These are phyloP conservation scores for Benincasa hispida DNA, from an alignment of 306 rosid genomes.

Conservation along the genomic window DNA sequence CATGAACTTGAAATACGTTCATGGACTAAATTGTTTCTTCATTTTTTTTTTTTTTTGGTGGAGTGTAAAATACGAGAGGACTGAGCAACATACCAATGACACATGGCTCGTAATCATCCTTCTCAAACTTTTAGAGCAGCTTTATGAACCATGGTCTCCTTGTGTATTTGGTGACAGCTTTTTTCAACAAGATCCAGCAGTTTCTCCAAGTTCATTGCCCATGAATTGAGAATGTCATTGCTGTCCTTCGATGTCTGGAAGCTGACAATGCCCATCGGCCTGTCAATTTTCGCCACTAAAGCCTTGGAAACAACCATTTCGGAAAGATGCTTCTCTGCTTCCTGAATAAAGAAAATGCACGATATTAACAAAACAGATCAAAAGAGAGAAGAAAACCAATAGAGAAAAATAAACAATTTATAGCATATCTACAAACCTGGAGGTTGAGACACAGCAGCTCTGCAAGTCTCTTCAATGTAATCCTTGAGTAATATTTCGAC, in stretches of 20 bases:
- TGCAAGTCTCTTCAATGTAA: slow-evolving; percentile 16
- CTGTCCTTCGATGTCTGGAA: slow-evolving; percentile 88
- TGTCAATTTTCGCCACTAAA: slow-evolving; percentile 75
- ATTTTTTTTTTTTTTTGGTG: not conserved
- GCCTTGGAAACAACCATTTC: slow-evolving; percentile 99
- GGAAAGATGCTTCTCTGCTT: slow-evolving; percentile 92
- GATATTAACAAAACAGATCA: not conserved
- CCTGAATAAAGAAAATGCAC: slow-evolving; percentile 28
- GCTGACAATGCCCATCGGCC: slow-evolving; percentile 73
- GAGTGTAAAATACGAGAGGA: not conserved
- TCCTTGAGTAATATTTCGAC: slow-evolving; percentile 61
- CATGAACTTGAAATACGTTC: not conserved
- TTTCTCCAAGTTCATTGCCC: slow-evolving; percentile 91
- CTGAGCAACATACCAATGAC: not conserved
- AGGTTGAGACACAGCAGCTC: slow-evolving; percentile 11
- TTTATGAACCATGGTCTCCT: slow-evolving; percentile 93
- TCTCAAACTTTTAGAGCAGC: slow-evolving; percentile 60
- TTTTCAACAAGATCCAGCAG: slow-evolving; percentile 94
- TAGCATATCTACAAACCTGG: not conserved
- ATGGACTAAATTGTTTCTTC: not conserved
- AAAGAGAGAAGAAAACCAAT: not conserved
- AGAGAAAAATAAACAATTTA: not conserved
- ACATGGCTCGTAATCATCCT: not conserved
- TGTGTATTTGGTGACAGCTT: slow-evolving; percentile 95
- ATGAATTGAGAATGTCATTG: slow-evolving; percentile 72